phyloP scores from a whole-genome alignment of 768 basidiomycete species.

The Chalciporus pseudorubinellus region DNA sequence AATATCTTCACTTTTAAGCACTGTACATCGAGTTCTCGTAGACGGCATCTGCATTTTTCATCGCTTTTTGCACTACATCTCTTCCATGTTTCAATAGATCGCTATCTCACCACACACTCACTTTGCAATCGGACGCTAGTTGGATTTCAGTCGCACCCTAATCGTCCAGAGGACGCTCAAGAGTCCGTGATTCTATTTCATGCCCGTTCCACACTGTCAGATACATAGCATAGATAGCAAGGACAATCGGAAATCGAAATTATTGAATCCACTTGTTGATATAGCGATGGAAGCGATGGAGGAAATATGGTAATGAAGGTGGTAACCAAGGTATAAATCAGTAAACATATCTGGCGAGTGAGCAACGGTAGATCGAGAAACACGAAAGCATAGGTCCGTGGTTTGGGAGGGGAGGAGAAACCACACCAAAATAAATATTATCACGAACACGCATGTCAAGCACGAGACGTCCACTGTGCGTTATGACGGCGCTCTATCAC shows the following conservation, averaged over 20 bases:
- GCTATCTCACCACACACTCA: neutral
- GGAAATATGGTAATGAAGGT: too few relatives aligned
- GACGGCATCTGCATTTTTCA: conserved; percentile 7
- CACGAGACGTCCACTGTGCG: neutral
- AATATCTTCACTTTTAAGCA: conserved; percentile 4
- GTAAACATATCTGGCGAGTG: too few relatives aligned
- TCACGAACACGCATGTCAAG: neutral
- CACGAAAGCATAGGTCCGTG: too few relatives aligned
- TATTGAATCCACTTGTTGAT: too few relatives aligned
- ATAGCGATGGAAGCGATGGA: too few relatives aligned
- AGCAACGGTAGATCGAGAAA: too few relatives aligned
- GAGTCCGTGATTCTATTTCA: too few relatives aligned
- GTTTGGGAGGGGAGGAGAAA: neutral
- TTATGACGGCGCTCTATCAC: neutral
- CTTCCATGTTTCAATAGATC: neutral
- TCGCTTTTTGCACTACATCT: conserved; percentile 1
- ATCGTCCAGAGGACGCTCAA: neutral
- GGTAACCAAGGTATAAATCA: too few relatives aligned
- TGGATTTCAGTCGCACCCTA: neutral
- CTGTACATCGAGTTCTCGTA: conserved; percentile 1
- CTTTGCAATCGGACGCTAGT: neutral
- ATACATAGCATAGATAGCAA: too few relatives aligned
- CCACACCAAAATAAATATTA: neutral
- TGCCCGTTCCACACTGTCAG: too few relatives aligned
- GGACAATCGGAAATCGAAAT: too few relatives aligned